Evolutionary conservation across 495 filamentous ascomycete species (phyloP).

Genomic region (Glonium stellatum): DNA sequence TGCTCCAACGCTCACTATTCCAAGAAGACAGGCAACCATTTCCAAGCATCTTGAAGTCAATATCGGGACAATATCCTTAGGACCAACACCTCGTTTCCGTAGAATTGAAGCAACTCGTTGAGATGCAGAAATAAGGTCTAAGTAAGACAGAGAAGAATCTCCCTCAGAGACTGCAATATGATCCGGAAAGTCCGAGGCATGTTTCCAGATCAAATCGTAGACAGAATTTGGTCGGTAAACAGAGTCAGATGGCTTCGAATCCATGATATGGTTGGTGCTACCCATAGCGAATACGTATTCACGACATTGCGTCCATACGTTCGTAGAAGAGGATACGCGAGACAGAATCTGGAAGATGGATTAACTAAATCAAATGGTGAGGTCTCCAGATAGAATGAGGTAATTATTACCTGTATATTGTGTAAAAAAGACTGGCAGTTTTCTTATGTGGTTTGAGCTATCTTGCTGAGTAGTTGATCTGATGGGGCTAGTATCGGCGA

Average conservation of each 20-base stretch:
- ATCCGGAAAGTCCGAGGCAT: not conserved
- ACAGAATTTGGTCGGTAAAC: not conserved
- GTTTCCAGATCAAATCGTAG: not conserved
- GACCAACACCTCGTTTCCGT: not conserved
- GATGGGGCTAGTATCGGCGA: not conserved
- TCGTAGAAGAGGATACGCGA: too few species aligned
- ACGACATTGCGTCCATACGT: too few species aligned
- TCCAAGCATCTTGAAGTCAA: constrained; percentile 16
- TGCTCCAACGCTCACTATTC: constrained; percentile 23
- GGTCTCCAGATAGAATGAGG: too few species aligned
- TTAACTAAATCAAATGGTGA: too few species aligned
- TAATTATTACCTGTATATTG: too few species aligned
- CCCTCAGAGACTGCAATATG: not conserved
- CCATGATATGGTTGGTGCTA: not conserved
- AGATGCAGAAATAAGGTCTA: not conserved
- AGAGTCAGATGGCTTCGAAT: not conserved
- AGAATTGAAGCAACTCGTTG: not conserved
- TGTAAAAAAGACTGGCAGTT: too few species aligned
- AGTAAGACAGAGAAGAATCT: not conserved
- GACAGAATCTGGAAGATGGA: too few species aligned
- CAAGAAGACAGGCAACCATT: constrained; percentile 20
- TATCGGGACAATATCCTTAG: constrained; percentile 5
- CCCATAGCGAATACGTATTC: not conserved
- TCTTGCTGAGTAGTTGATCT: not conserved
- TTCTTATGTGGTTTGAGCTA: too few species aligned